A percentile compares a stretch with the other conserved stretches of the same genome.
Evolutionary conservation across 768 basidiomycete species (phyloP).

Genomic region (Boletus vermiculosoides): DNA sequence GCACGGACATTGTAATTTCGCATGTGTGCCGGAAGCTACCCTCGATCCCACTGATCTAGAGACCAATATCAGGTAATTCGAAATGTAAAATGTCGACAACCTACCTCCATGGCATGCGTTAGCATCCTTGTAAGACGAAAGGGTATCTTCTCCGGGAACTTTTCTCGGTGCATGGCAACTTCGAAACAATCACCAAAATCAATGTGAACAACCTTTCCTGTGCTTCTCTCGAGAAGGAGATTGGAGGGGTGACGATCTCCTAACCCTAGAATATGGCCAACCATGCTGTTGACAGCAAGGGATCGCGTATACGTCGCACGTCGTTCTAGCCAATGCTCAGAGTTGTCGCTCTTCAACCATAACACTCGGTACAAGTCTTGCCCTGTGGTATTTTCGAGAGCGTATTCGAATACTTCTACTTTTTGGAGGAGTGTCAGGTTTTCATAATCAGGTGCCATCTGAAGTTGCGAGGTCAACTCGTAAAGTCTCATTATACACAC

Average conservation of each 20-base stretch:
- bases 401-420: slow-evolving; percentile 99
- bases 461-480: slow-evolving; percentile 4
- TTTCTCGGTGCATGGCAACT: slow-evolving; percentile 96
- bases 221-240: slow-evolving; percentile 84
- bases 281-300: slow-evolving; percentile 96
- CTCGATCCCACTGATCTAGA: slow-evolving; percentile 93
- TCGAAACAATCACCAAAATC: slow-evolving; percentile 99
- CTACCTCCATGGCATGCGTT: slow-evolving; percentile 97
- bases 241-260: slow-evolving; percentile 99
- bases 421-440: slow-evolving; percentile 92
- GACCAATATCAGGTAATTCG: slow-evolving; percentile 5
- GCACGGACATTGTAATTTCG: slow-evolving; percentile 96
- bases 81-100: slow-evolving; percentile 10
- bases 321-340: slow-evolving; percentile 97
- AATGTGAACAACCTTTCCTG: slow-evolving; percentile 95
- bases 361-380: slow-evolving; percentile 96
- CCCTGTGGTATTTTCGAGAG: slow-evolving; percentile 96
- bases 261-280: slow-evolving; percentile 94
- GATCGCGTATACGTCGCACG: slow-evolving; percentile 95
- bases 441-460: slow-evolving; percentile 99
- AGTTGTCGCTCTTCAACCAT: slow-evolving; percentile 94
- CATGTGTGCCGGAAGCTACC: slow-evolving; percentile 95
- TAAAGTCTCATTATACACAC: slow-evolving; percentile 45
- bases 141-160: slow-evolving; percentile 98
- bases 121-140: slow-evolving; percentile 98